phyloP scores from a whole-genome alignment of 805 yeast genomes.

The Lipomyces mesembrius region DNA sequence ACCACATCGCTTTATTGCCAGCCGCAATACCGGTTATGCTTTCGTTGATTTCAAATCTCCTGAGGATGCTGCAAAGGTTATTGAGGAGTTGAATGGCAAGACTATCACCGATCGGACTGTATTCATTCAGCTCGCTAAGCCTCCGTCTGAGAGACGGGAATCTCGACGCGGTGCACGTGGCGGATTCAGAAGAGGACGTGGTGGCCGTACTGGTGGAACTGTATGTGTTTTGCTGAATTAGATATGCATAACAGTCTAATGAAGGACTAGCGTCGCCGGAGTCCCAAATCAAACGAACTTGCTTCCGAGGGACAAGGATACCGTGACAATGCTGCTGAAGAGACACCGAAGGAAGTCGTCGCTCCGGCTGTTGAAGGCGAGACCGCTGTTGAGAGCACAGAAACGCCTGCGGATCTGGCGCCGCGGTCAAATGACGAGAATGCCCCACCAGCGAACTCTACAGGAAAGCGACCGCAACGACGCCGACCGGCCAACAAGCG shows the following conservation, averaged over 20 bases:
- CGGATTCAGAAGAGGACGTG: constrained; percentile 15
- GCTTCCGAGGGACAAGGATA: not conserved
- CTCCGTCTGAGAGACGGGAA: constrained; percentile 26
- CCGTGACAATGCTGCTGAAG: not conserved
- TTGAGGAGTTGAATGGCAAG: constrained; percentile 48
- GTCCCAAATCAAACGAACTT: not conserved
- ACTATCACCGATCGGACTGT: constrained; percentile 45
- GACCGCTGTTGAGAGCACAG: constrained; percentile 17
- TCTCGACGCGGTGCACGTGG: constrained; percentile 18
- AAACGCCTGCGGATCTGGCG: constrained; percentile 13
- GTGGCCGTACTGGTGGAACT: not conserved
- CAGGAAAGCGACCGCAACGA: constrained; percentile 25
- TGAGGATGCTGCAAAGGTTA: constrained; percentile 52
- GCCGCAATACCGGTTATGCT: constrained; percentile 59
- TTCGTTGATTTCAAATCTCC: constrained; percentile 53
- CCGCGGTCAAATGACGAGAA: constrained; percentile 13
- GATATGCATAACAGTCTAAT: not conserved
- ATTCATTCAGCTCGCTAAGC: constrained; percentile 31
- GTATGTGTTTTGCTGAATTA: not conserved
- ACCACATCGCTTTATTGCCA: constrained; percentile 14
- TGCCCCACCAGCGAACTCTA: constrained; percentile 5
- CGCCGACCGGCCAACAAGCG: constrained; percentile 29
- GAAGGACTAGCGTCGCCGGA: constrained; percentile 4
- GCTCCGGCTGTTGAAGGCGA: constrained; percentile 4
- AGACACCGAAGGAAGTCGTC: not conserved